phyloP scores from a whole-genome alignment of 352 stramenopile species.

The Elongisporangium senticosum region DNA sequence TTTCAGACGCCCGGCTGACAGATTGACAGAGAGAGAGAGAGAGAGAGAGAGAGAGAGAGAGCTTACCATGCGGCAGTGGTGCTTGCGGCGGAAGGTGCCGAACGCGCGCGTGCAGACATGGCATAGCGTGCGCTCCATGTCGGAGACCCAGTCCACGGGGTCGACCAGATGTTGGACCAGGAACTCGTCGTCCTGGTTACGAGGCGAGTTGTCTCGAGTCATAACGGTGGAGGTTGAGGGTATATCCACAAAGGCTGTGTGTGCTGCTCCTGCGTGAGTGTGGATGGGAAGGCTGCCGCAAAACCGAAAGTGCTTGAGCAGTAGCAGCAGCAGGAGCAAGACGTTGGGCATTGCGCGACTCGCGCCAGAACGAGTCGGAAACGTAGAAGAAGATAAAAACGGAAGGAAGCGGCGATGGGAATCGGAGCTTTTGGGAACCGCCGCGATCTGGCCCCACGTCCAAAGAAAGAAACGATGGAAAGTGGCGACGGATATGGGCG shows the following conservation, averaged over 20 bases:
- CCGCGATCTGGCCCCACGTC: neutral
- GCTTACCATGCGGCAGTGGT: constrained; percentile 80
- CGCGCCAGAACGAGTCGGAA: neutral
- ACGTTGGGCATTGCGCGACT: no score
- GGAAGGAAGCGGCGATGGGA: neutral
- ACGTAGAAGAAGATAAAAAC: neutral
- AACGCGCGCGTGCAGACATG: constrained; percentile 76
- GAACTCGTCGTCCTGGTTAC: constrained; percentile 29
- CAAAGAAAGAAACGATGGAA: neutral
- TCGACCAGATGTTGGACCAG: constrained; percentile 72
- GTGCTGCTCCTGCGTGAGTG: neutral
- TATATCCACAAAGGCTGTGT: neutral
- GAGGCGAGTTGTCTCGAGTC: neutral
- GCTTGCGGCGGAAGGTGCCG: constrained; percentile 77
- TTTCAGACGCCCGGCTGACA: no score
- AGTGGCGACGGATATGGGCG: neutral
- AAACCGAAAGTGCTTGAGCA: neutral
- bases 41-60: no score
- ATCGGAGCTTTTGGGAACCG: neutral
- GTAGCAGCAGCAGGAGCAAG: no score
- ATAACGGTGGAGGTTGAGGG: neutral
- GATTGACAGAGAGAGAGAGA: no score
- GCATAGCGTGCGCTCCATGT: constrained; percentile 65
- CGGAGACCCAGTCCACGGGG: constrained; percentile 66
- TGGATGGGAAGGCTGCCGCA: neutral